Evolutionary conservation across 176 grass and related monocot genomes (phyloP), one percentile per base, ranked within the genome.

Genomic region (Phoenix dactylifera): DNA sequence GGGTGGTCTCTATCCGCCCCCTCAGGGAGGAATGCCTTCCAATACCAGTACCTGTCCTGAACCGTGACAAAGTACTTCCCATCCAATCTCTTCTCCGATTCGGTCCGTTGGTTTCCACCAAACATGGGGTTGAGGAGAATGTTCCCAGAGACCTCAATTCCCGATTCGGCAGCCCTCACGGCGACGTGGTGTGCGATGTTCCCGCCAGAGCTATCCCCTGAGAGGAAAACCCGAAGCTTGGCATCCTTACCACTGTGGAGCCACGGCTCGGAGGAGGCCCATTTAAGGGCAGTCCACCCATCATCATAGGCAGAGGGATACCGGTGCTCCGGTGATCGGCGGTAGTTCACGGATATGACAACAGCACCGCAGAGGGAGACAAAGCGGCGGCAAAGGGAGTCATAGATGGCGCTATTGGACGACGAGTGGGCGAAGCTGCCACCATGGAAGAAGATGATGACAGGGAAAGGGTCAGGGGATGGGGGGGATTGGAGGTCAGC

Each of bases 111-210:
- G 17, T 18, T 59, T 54, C 93, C 93, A 65, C 93, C 93, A 60
- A 98, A 98, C 93, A 98, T 98, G 30, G 93, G 81, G 71, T 98
- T 98, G 4, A 98, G 82, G 50, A 98, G 78, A 54, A 98, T 83
- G 66, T 98, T 92, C 22, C 93, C 93, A 52, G 32, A 49, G 22
- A 98, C 85, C 59, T n/a, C 58, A 59, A 98, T 76, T 2, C 93
- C 93, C 4, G 82, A 80, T 69, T 83, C 76, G 12, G 79, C 84
- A 4, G 93, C 93, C 16, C 84, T 72, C 15, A 79, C 75, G 30
- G 93, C 93, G 4, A 98, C 93, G 73, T 98, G 93, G 76, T 98
- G 93, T 0, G 93, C 93, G 58, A 98, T 98, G 78, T 98, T 98
- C 22, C 93, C 93, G 3, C 93, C 93, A 0, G 93, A 98, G 69